These are phyloP conservation scores for Boletus mariae DNA, from an alignment of 1,284 basidiomycete genomes.

Conservation along the genomic window DNA sequence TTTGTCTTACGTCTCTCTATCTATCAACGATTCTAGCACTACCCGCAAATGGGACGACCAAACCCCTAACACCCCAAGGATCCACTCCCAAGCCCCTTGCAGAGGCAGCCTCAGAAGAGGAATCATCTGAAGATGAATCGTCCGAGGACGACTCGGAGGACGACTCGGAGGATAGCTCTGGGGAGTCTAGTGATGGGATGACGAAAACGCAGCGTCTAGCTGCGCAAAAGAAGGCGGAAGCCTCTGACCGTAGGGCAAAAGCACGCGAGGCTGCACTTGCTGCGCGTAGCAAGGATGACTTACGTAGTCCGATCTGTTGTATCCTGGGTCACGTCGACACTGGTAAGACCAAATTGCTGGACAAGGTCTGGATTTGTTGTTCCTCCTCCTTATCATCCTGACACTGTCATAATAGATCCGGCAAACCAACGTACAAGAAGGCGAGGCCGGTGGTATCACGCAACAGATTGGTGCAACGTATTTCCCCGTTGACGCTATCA, in stretches of 20 bases:
- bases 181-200: slow-evolving; percentile 57
- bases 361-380: slow-evolving; percentile 65
- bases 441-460: slow-evolving; percentile 99
- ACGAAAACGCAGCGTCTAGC: slow-evolving; percentile 63
- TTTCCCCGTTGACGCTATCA: slow-evolving; percentile 97
- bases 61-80: slow-evolving; percentile 1
- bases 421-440: slow-evolving; percentile 99
- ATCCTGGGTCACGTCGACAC: slow-evolving; percentile 99
- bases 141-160: slow-evolving; percentile 41
- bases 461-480: slow-evolving; percentile 99
- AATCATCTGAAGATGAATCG: slow-evolving; percentile 43
- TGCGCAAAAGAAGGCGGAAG: slow-evolving; percentile 79
- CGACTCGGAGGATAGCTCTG: slow-evolving; percentile 45
- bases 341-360: slow-evolving; percentile 97
- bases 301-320: slow-evolving; percentile 98
- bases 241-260: slow-evolving; percentile 77
- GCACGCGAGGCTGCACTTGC: slow-evolving; percentile 86
- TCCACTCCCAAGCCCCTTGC: slow-evolving; percentile 16
- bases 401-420: slow-evolving; percentile 67
- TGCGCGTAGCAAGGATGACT: slow-evolving; percentile 83
- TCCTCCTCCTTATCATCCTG: slow-evolving; percentile 7
- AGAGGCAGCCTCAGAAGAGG: slow-evolving; percentile 41
- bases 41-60: slow-evolving; percentile 5
- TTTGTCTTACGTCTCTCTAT: background rate
- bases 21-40: slow-evolving; percentile 2